These are phyloP conservation scores for Gloeostereum incarnatum DNA, from an alignment of 768 basidiomycete species.

Conservation along the genomic window DNA sequence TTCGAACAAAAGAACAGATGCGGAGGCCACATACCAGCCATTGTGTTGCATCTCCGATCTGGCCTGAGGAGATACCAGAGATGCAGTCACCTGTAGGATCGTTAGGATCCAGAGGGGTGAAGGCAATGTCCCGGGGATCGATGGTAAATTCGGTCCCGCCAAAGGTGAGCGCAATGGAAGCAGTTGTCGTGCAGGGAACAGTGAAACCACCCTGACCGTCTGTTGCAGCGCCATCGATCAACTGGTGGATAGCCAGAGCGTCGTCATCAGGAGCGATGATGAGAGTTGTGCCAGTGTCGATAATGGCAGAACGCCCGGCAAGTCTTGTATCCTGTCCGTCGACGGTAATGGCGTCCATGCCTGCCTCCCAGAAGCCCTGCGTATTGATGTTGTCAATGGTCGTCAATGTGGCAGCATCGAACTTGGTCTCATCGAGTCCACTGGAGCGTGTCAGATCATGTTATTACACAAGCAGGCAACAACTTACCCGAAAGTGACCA, in stretches of 20 bases:
- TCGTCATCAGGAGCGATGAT: constrained; percentile 32
- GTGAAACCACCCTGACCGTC: constrained; percentile 42
- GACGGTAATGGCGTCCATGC: constrained; percentile 48
- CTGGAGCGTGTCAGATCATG: constrained; percentile 7
- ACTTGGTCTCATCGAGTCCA: constrained; percentile 62
- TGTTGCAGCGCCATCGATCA: constrained; percentile 30
- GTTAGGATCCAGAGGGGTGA: constrained; percentile 39
- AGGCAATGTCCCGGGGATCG: constrained; percentile 55
- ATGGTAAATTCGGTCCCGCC: constrained; percentile 42
- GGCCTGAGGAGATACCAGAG: constrained; percentile 60
- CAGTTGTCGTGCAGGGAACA: constrained; percentile 35
- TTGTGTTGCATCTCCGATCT: constrained; percentile 47
- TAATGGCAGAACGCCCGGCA: constrained; percentile 59
- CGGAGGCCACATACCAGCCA: constrained; percentile 46
- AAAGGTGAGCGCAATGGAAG: constrained; percentile 37
- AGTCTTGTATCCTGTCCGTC: constrained; percentile 45
- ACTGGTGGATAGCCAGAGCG: constrained; percentile 30
- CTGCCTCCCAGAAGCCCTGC: constrained; percentile 76
- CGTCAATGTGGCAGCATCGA: constrained; percentile 47
- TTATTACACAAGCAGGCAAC: not conserved
- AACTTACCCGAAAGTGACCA: constrained; percentile 66
- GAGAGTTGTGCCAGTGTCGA: constrained; percentile 54
- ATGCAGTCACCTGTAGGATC: constrained; percentile 54
- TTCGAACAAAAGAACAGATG: not conserved
- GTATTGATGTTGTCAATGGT: constrained; percentile 54